A percentile compares a stretch with the other conserved stretches of the same genome.
Conservation (phyloP, 1,139 yeast genomes). For the Yamadazyma trypodendri region DNA sequence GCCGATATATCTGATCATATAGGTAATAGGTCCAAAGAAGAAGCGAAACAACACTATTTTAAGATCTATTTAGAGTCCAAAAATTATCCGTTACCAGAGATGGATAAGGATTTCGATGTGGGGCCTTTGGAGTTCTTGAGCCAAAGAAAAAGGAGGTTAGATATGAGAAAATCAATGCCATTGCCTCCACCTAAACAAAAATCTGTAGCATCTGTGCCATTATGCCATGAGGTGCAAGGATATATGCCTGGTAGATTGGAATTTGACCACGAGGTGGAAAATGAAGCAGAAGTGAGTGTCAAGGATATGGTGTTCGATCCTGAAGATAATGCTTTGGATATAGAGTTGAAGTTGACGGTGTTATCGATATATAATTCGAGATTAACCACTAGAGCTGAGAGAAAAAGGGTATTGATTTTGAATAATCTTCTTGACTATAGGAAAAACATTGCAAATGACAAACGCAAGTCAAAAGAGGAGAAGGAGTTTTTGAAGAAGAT, state of each 20-base stretch:
- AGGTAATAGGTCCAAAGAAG: slow-evolving; percentile 89
- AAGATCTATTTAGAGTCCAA: slow-evolving; percentile 65
- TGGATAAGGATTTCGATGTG: slow-evolving; percentile 66
- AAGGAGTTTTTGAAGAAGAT: slow-evolving; percentile 73
- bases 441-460: slow-evolving; percentile 70
- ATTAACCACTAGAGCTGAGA: slow-evolving; percentile 87
- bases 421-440: slow-evolving; percentile 83
- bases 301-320: slow-evolving; percentile 96
- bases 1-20: slow-evolving; percentile 94
- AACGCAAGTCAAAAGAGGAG: slow-evolving; percentile 84
- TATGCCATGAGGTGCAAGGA: slow-evolving; percentile 96
- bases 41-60: slow-evolving; percentile 80
- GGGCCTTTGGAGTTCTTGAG: slow-evolving; percentile 70
- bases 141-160: slow-evolving; percentile 69
- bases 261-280: slow-evolving; percentile 93
- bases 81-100: slow-evolving; percentile 80
- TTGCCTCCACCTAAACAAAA: slow-evolving; percentile 78
- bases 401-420: slow-evolving; percentile 76
- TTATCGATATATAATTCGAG: slow-evolving; percentile 88
- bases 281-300: slow-evolving; percentile 91
- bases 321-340: slow-evolving; percentile 84
- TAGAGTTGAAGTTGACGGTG: slow-evolving; percentile 83
- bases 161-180: slow-evolving; percentile 64
- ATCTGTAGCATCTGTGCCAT: slow-evolving; percentile 88
- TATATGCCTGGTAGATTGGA: slow-evolving; percentile 98